phyloP scores from a whole-genome alignment of 192 early-diverging fungal genomes.

The Ambispora gerdemannii region DNA sequence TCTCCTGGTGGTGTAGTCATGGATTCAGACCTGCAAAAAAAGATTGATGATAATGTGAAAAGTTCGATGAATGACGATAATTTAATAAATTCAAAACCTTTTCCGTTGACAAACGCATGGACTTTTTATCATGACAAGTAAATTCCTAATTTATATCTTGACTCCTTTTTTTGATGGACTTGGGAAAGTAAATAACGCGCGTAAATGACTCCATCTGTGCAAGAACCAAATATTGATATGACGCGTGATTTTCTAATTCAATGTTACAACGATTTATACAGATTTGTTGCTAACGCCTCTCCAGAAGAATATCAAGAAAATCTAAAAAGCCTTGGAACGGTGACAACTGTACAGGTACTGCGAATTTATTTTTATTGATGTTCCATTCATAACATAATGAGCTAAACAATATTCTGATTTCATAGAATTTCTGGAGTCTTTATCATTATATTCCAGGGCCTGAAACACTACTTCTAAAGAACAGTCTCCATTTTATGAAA shows the following conservation, averaged over 20 bases:
- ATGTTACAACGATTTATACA: too few relatives aligned
- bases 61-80: constrained; percentile 23
- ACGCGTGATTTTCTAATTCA: too few relatives aligned
- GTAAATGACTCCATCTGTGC: too few relatives aligned
- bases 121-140: constrained; percentile 48
- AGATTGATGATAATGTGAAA: constrained; percentile 8
- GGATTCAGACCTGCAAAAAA: not conserved
- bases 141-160: not conserved
- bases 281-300: constrained; percentile 46
- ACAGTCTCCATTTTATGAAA: constrained; percentile 51
- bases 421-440: constrained; percentile 48
- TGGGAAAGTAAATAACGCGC: too few relatives aligned
- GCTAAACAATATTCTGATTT: too few relatives aligned
- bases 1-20: not conserved
- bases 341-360: constrained; percentile 50
- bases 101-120: constrained; percentile 40
- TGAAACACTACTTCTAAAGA: constrained; percentile 38
- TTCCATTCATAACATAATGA: too few relatives aligned
- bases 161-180: too few relatives aligned
- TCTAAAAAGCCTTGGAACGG: constrained; percentile 43
- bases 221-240: too few relatives aligned
- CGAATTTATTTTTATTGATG: not conserved
- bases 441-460: constrained; percentile 51
- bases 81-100: constrained; percentile 28
- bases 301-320: constrained; percentile 48